A percentile compares a stretch with the other conserved stretches of the same genome.
Evolutionary conservation across 1,139 yeast species (phyloP).

Genomic region (Ogataea hybrid): DNA sequence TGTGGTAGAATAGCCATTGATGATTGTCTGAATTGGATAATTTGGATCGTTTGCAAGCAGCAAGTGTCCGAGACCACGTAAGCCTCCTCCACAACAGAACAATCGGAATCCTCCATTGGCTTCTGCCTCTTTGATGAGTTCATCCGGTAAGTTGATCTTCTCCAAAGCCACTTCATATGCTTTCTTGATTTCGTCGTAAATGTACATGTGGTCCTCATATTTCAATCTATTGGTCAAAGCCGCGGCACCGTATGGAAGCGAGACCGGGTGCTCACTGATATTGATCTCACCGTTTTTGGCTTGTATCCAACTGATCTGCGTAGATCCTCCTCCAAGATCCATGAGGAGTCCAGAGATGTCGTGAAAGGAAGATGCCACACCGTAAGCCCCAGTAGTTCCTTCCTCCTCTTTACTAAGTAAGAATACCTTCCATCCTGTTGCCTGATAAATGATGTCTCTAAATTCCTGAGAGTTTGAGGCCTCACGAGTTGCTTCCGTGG

Average conservation of each 20-base stretch:
- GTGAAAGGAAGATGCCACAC: slow-evolving; percentile 66
- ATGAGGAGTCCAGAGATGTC: slow-evolving; percentile 59
- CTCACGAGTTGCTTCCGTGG: slow-evolving; percentile 65
- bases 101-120: slow-evolving; percentile 55
- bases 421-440: slow-evolving; percentile 62
- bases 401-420: slow-evolving; percentile 57
- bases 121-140: slow-evolving; percentile 44
- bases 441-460: slow-evolving; percentile 46
- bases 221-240: slow-evolving; percentile 53
- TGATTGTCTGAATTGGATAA: slow-evolving; percentile 59
- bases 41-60: slow-evolving; percentile 48
- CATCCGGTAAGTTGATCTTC: slow-evolving; percentile 41
- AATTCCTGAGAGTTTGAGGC: slow-evolving; percentile 59
- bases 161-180: slow-evolving; percentile 47
- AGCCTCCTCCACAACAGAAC: slow-evolving; percentile 67
- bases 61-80: slow-evolving; percentile 61
- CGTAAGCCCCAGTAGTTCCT: slow-evolving; percentile 61
- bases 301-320: slow-evolving; percentile 63
- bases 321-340: slow-evolving; percentile 67
- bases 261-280: slow-evolving; percentile 54
- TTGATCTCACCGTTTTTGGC: slow-evolving; percentile 50
- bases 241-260: slow-evolving; percentile 68
- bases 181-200: slow-evolving; percentile 46
- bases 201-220: slow-evolving; percentile 42
- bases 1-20: slow-evolving; percentile 61